A percentile compares a stretch with the other conserved stretches of the same genome.
Evolutionary conservation across 1,284 basidiomycete genomes (phyloP).

Genomic region (Veloporphyrellus conicus): DNA sequence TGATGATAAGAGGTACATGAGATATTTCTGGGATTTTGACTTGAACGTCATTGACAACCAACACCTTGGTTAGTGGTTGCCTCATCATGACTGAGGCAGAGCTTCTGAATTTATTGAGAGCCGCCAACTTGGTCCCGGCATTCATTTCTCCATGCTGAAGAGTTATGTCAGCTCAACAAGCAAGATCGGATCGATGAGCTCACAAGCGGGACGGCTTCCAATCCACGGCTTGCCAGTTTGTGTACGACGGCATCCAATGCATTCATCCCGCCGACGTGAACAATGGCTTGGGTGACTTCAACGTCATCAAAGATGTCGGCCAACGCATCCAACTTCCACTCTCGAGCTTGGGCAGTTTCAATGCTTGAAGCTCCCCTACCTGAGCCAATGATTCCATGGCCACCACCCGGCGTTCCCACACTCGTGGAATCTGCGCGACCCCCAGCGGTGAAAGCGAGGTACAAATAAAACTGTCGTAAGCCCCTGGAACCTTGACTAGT

Average conservation of each 20-base stretch:
- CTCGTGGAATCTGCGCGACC: constrained; percentile 59
- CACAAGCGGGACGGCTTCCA: constrained; percentile 65
- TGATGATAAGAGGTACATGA: constrained; percentile 87
- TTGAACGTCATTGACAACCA: constrained; percentile 88
- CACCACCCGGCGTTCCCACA: constrained; percentile 49
- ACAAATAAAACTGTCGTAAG: constrained; percentile 88
- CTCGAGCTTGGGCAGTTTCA: constrained; percentile 84
- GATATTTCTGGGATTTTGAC: constrained; percentile 86
- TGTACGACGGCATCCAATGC: constrained; percentile 84
- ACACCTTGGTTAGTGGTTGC: constrained; percentile 62
- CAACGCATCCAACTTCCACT: constrained; percentile 96
- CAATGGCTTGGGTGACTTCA: constrained; percentile 78
- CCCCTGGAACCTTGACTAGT: constrained; percentile 72
- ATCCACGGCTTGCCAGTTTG: constrained; percentile 79
- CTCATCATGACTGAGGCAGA: constrained; percentile 54
- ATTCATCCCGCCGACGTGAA: constrained; percentile 84
- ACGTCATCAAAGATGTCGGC: constrained; percentile 91
- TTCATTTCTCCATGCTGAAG: constrained; percentile 83
- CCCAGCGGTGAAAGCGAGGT: constrained; percentile 85
- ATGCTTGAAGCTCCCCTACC: constrained; percentile 75
- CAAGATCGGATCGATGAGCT: constrained; percentile 2
- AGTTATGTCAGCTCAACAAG: constrained; percentile 8
- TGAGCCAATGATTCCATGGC: constrained; percentile 87
- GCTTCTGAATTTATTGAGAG: constrained; percentile 75
- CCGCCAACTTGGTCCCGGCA: constrained; percentile 70